Base-by-base conservation (phyloP, 2,329 filamentous ascomycete species). In the Pseudocercospora macadamiae region DNA sequence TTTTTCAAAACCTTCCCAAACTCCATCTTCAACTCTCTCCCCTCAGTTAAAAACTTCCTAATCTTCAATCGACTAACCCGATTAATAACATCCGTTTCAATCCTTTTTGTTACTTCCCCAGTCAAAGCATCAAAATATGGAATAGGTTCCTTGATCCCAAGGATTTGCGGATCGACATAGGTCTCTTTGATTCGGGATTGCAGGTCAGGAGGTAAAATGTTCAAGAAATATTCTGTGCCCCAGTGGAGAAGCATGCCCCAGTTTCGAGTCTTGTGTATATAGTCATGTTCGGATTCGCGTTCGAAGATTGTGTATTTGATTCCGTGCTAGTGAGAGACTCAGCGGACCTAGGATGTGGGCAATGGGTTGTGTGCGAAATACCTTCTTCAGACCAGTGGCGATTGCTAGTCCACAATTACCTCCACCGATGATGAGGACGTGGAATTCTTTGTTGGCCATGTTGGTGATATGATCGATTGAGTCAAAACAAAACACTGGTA, bases 1-100 rank as follows among this genome's bases (percentile, higher is more conserved):
- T n/a, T n/a, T n/a, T n/a, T n/a, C n/a, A n/a, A n/a, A n/a, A n/a
- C 51, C 21, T 64, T 59, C 9, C 34, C 44, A 32, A 66, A 66
- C 3, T 52, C 25, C 3, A 48, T 21, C 10, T 48, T 28, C 16
- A 52, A 23, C 34, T 52, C 30, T 23, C 42, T 30, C 21, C 57
- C 52, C 36, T 60, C 44, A 18, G 53, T 51, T 21, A 60, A 19
- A 9, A 60, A 56, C 42, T 16, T 52, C 7, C 53, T 25, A 19
- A 60, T n/a, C 32, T 56, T 60, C 16, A 30, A 44, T 34, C 44
- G 25, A 4, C 53, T 56, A 9, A 57, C 57, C 32, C 57, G 26
- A 18, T 44, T 39, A 9, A 60, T 47, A 12, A 34, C 32, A 16
- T 56, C 26, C 7, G 21, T 51, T n/a, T 36, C 18, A n/a, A 52